Conservation (phyloP, 352 stramenopile species). For the Globisporangium okanoganense region DNA sequence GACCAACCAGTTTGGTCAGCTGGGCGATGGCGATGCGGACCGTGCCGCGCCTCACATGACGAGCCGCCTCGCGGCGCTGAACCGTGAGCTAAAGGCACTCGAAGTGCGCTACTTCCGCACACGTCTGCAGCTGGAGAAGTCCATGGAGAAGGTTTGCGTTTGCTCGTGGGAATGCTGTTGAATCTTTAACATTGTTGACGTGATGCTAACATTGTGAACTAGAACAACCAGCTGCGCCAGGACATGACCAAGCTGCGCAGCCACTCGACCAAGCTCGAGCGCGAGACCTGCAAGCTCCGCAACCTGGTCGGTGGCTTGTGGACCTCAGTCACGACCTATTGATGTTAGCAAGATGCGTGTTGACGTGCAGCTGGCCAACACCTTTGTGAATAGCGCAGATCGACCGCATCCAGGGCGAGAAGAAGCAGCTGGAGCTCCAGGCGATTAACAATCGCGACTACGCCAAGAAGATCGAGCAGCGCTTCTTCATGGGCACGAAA, state of each 20-base stretch:
- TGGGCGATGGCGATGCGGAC: constrained; percentile 27
- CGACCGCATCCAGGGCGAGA: constrained; percentile 68
- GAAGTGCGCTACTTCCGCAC: constrained; percentile 80
- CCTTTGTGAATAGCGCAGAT: constrained; percentile 30
- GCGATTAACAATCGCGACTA: constrained; percentile 83
- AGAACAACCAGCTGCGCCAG: constrained; percentile 55
- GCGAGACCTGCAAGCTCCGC: constrained; percentile 62
- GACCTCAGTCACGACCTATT: not conserved
- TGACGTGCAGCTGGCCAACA: not conserved
- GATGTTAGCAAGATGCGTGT: not conserved
- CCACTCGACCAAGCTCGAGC: constrained; percentile 41
- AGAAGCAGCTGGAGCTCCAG: constrained; percentile 73
- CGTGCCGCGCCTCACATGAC: constrained; percentile 29
- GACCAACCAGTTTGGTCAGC: constrained; percentile 17
- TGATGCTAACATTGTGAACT: not conserved
- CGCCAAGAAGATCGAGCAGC: constrained; percentile 82
- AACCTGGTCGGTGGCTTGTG: constrained; percentile 29
- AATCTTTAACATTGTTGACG: too few species aligned
- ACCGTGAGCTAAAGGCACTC: constrained; percentile 65
- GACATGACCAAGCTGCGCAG: constrained; percentile 41
- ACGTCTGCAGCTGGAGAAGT: constrained; percentile 64
- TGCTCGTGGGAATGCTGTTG: too few species aligned
- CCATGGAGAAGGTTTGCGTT: constrained; percentile 45
- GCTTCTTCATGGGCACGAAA: constrained; percentile 75
- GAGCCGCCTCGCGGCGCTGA: constrained; percentile 60